Conservation (phyloP, 2,329 filamentous ascomycete species). For the Venturia pyrina region DNA sequence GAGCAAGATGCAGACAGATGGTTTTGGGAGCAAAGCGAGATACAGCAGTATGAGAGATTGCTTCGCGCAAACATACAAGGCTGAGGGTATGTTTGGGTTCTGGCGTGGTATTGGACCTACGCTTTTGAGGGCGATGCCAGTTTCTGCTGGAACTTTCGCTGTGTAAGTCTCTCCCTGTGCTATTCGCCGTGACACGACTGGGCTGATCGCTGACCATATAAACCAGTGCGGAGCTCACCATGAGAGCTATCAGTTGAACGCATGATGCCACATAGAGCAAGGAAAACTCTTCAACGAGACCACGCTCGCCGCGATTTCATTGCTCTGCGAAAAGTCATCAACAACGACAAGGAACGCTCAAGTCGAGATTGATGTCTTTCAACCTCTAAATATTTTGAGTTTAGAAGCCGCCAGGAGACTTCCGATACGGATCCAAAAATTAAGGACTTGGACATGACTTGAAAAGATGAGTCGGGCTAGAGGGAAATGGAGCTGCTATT, state of each 20-base stretch:
- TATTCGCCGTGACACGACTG: neutral
- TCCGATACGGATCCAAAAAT: no score
- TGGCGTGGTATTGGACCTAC: constrained; percentile 93
- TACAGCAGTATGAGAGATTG: constrained; percentile 82
- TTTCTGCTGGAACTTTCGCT: constrained; percentile 94
- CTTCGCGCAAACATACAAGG: constrained; percentile 70
- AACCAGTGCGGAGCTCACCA: constrained; percentile 24
- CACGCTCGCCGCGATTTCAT: no score
- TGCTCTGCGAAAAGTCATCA: neutral
- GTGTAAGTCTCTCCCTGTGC: constrained; percentile 39
- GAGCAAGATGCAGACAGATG: constrained; percentile 99
- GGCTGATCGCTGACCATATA: constrained; percentile 2
- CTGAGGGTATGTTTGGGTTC: constrained; percentile 73
- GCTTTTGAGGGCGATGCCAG: constrained; percentile 88
- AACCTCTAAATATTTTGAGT: no score
- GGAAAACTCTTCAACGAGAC: neutral
- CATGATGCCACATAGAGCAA: neutral
- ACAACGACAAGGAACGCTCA: neutral
- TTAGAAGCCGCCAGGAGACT: no score
- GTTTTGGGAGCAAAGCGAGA: constrained; percentile 61
- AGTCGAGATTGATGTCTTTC: neutral
- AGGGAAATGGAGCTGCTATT: no score
- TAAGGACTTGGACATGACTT: no score
- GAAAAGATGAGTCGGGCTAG: no score
- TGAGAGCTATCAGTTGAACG: constrained; percentile 29